Evolutionary conservation across 1,139 yeast genomes (phyloP), one percentile per base, ranked within the genome.

Genomic region (Sugiyamaella grinbergsii): DNA sequence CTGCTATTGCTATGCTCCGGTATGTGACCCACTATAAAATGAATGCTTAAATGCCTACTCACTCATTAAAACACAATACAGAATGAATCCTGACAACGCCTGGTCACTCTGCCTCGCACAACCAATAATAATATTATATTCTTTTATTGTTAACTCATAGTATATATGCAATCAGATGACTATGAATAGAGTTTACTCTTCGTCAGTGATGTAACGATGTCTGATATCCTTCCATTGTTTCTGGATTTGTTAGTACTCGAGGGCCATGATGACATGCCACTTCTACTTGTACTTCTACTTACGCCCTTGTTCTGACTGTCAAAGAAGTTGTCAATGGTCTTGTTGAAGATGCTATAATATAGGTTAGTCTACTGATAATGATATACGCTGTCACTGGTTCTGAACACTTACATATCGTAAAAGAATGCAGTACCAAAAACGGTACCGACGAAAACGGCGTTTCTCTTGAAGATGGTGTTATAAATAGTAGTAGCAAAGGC

Each of bases 161-260:
- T 40, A n/a, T 29, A 40, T 40, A 31, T 31, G 36, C 36, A 28
- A 36, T 36, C 7, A 36, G 16, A 15, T 15, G 40, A 18, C 3
- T 15, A 19, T 16, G n/a, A 5, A 11, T 6, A 15, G 29, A 22
- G 15, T 40, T 47, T 61, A 61, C 61, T 65, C 66, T 50, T 63
- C 66, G 47, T 64, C 68, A 39, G 65, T 60, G 63, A 72, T 57
- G 63, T 73, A 79, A 62, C 77, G 79, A 60, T 75, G 76, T 76
- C 86, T 88, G 70, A 93, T 87, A 67, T 93, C 98, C 70, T 86
- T 83, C 98, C 98, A 93, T 77, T 90, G 89, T 78, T 93, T 93
- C 71, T 68, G 39, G 6, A 50, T 33, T 34, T 26, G 54, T 52
- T 52, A 56, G 53, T 31, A n/a, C 26, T 18, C 28, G 32, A 10